These are phyloP conservation scores for Echria macrotheca DNA, from an alignment of 495 filamentous ascomycete species.

Conservation along the genomic window DNA sequence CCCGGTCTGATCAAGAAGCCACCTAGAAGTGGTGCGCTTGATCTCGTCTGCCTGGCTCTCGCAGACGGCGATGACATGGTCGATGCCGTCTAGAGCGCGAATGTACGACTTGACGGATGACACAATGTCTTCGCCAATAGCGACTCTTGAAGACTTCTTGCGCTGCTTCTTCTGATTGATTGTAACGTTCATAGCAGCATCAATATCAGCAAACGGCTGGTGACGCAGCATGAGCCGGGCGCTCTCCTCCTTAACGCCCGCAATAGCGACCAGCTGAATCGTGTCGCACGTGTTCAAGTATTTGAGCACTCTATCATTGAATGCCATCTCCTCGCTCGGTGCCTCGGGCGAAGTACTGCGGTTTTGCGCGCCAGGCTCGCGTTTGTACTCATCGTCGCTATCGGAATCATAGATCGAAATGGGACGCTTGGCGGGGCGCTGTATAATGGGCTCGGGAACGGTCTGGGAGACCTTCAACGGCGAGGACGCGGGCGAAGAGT, in stretches of 20 bases:
- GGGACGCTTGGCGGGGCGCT: background rate
- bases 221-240: slow-evolving; percentile 60
- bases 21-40: slow-evolving; percentile 62
- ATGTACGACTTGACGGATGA: slow-evolving; percentile 28
- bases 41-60: slow-evolving; percentile 64
- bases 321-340: slow-evolving; percentile 8
- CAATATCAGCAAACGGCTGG: slow-evolving; percentile 62
- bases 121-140: slow-evolving; percentile 37
- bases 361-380: slow-evolving; percentile 3
- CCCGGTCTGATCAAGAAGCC: slow-evolving; percentile 74
- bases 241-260: slow-evolving; percentile 59
- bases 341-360: slow-evolving; percentile 9
- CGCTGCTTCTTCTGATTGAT: slow-evolving; percentile 34
- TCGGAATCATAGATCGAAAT: slow-evolving; percentile 26
- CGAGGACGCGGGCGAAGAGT: slow-evolving; percentile 15
- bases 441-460: background rate
- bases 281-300: slow-evolving; percentile 78
- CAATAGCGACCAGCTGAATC: slow-evolving; percentile 71
- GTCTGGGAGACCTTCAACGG: slow-evolving; percentile 12
- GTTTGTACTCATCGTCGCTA: slow-evolving; percentile 16
- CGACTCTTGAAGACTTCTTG: slow-evolving; percentile 28
- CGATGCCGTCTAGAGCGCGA: slow-evolving; percentile 58
- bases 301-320: slow-evolving; percentile 52
- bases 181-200: slow-evolving; percentile 58
- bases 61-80: slow-evolving; percentile 66